Evolutionary conservation across 2,329 filamentous ascomycete genomes (phyloP).

Genomic region (Alternaria angustiovoidea): DNA sequence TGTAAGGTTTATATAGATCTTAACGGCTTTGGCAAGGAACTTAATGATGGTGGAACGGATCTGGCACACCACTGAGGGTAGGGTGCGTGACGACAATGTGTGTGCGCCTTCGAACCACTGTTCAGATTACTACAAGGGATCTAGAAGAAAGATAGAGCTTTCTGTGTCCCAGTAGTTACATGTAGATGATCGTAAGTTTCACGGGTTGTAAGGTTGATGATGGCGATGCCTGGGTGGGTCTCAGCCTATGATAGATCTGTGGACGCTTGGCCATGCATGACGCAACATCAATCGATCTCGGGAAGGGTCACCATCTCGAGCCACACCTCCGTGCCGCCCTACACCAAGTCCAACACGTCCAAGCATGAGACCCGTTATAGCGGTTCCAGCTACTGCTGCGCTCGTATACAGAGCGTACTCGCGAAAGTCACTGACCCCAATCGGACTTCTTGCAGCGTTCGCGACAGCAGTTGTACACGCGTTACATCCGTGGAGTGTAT

Average conservation of each 20-base stretch:
- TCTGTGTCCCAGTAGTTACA: neutral
- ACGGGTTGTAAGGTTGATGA: neutral
- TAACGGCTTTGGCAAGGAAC: neutral
- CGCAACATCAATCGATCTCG: conserved; percentile 12
- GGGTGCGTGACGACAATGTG: neutral
- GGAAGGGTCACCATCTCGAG: conserved; percentile 9
- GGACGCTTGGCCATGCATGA: conserved; percentile 17
- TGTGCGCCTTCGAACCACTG: neutral
- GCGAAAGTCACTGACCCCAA: conserved; percentile 73
- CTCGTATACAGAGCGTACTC: conserved; percentile 53
- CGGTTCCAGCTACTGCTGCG: conserved; percentile 45
- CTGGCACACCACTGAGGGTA: neutral
- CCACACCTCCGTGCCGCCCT: conserved; percentile 21
- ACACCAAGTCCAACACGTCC: conserved; percentile 11
- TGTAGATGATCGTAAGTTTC: neutral
- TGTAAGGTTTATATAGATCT: neutral
- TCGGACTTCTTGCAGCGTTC: conserved; percentile 75
- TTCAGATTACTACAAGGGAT: neutral
- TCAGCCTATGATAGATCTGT: neutral
- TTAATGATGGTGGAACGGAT: neutral
- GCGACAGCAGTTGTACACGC: conserved; percentile 82
- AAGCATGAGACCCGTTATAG: conserved; percentile 43
- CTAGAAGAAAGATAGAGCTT: neutral
- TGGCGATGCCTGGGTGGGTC: neutral
- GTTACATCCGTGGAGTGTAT: conserved; percentile 91